phyloP scores from a whole-genome alignment of 2,329 filamentous ascomycete genomes.

The Podosphaera xanthii region DNA sequence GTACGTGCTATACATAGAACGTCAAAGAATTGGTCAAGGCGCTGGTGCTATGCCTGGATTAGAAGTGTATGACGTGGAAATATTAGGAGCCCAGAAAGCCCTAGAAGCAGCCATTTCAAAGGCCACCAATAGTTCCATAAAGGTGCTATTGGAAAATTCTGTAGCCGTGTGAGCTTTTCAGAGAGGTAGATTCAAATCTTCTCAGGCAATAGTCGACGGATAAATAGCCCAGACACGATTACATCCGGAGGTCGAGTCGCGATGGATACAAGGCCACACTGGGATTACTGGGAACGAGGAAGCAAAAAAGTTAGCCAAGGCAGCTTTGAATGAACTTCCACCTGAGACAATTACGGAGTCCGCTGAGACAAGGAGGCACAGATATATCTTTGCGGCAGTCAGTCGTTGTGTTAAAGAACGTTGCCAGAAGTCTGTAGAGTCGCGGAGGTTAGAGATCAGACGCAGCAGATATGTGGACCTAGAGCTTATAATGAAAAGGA shows the following conservation, averaged over 20 bases:
- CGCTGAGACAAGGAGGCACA: no score
- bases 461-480: neutral
- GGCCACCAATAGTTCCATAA: neutral
- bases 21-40: neutral
- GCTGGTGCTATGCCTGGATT: neutral
- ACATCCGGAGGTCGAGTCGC: no score
- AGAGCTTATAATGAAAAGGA: conserved; percentile 2
- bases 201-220: no score
- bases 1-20: neutral
- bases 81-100: neutral
- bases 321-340: no score
- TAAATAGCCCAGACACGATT: no score
- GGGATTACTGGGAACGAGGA: no score
- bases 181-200: no score
- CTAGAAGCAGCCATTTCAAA: neutral
- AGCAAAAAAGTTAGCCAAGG: no score
- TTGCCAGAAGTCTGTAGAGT: neutral
- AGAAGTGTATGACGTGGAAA: neutral
- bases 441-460: neutral
- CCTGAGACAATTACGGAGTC: no score
- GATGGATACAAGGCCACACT: no score
- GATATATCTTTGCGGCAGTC: no score
- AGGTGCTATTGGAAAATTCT: neutral
- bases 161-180: no score
- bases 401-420: neutral